Base-by-base conservation (phyloP, 257 asterid genomes). In the Forsythia viridissima region DNA sequence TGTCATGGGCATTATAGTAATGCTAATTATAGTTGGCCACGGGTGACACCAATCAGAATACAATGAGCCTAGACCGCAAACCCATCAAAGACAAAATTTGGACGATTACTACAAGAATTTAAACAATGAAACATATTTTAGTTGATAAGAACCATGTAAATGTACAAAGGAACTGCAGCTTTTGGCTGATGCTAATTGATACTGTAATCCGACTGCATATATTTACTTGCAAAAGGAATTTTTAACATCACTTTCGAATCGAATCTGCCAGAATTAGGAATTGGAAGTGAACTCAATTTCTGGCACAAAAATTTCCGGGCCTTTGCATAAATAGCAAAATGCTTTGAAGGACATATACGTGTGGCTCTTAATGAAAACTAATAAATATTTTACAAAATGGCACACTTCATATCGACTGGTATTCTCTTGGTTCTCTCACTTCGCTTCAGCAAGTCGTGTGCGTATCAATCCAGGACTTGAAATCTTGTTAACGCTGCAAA, bases 161-260 rank as follows among this genome's bases (percentile, higher is more conserved):
- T 44, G 57, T 42, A 70, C 79, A 38, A 79, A 59, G 76, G 37
- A 48, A 44, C 66, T 51, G n/a, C 57, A 41, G 79, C 55, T 55
- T 61, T 61, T 21, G 76, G 80, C 43, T 37, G 72, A 69, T 43
- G 11, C 34, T 43, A 43, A 55, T 74, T 43, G 77, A 76, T 80
- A 24, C 80, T 65, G 44, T 80, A 57, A 18, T 66, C 70, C 67
- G 30, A 52, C 18, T 71, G 52, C 12, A 39, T 52, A 21, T 0
- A 84, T 89, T 94, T 52, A 97, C 97, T 82, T 88, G 95, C 57
- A 98, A 88, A 86, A 93, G 87, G 9, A 97, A 90, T 71, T 8
- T 43, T 43, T 43, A 43, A 43, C 48, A 43, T 43, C 11, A 43
- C 51, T 43, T 10, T 2, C 10, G 15, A 43, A 9, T 46, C 63